A percentile compares a stretch with the other conserved stretches of the same genome.
phyloP scores from a whole-genome alignment of 768 basidiomycete genomes.

The Brasilioporus rufonigricans region DNA sequence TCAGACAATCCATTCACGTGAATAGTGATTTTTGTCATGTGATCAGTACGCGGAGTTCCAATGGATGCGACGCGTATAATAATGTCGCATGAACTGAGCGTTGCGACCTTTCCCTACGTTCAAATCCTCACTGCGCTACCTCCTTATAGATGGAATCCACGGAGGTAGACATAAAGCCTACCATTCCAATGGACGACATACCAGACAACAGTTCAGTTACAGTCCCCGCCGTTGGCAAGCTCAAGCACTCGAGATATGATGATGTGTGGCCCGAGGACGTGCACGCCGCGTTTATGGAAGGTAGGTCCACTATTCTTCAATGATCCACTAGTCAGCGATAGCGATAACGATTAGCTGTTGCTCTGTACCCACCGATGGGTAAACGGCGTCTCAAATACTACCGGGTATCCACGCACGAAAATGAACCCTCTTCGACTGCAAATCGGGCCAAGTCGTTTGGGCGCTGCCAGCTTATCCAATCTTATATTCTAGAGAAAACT shows the following conservation, averaged over 20 bases:
- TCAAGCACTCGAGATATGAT: constrained; percentile 33
- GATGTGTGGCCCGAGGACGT: constrained; percentile 36
- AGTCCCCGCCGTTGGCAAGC: constrained; percentile 4
- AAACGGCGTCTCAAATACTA: constrained; percentile 36
- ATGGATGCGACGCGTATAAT: constrained; percentile 15
- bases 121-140: constrained; percentile 11
- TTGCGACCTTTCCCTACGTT: constrained; percentile 2
- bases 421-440: constrained; percentile 6
- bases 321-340: constrained; percentile 11
- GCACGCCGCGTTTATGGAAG: constrained; percentile 38
- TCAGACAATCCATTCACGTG: constrained; percentile 17
- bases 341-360: constrained; percentile 22
- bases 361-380: constrained; percentile 35
- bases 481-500: constrained; percentile 37
- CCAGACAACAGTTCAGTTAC: neutral
- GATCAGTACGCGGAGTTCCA: constrained; percentile 26
- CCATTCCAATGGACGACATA: constrained; percentile 7
- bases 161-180: constrained; percentile 16
- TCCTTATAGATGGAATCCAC: constrained; percentile 20
- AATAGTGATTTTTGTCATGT: constrained; percentile 28
- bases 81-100: neutral
- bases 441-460: constrained; percentile 32
- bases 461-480: constrained; percentile 40
- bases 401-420: constrained; percentile 18
- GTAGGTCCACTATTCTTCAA: constrained; percentile 12